Percentiles rank a stretch among this genome's conserved stretches.
Conservation (phyloP, 164 flowering plant species). For the Magnolia sinica region DNA sequence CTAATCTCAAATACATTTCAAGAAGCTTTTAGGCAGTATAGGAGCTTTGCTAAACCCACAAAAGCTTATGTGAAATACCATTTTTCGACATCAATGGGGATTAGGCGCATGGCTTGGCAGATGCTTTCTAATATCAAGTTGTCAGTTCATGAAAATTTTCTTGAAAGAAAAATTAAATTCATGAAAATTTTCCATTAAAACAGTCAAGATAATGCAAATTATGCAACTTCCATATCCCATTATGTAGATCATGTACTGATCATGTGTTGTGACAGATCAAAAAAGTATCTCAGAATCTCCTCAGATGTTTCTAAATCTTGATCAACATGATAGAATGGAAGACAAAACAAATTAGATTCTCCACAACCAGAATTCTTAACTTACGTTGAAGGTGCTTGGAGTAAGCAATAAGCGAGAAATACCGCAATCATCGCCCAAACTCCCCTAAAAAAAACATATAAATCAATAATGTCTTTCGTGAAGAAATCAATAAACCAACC, state of each 20-base stretch:
- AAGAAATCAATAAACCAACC: background rate
- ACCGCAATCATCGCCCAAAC: constrained; percentile 97
- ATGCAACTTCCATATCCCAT: background rate
- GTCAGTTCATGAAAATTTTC: no score
- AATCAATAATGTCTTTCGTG: background rate
- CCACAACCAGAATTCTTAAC: constrained; percentile 19
- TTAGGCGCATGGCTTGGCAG: no score
- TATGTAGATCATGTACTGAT: background rate
- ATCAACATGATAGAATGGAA: background rate
- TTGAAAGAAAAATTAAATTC: background rate
- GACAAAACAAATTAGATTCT: background rate
- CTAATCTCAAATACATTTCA: no score
- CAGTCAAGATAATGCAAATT: background rate
- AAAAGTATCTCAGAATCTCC: background rate
- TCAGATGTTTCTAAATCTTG: background rate
- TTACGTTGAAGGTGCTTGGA: constrained; percentile 99
- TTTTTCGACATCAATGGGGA: no score
- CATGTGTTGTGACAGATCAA: background rate
- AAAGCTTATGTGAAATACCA: no score
- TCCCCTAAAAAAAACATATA: constrained; percentile 45
- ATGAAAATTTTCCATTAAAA: background rate
- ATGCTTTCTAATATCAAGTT: no score
- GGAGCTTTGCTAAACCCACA: no score
- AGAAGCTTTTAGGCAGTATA: no score
- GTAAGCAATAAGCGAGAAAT: constrained; percentile 87